Evolutionary conservation across 176 grass and related monocot genomes (phyloP).

Genomic region (Musa beccarii): DNA sequence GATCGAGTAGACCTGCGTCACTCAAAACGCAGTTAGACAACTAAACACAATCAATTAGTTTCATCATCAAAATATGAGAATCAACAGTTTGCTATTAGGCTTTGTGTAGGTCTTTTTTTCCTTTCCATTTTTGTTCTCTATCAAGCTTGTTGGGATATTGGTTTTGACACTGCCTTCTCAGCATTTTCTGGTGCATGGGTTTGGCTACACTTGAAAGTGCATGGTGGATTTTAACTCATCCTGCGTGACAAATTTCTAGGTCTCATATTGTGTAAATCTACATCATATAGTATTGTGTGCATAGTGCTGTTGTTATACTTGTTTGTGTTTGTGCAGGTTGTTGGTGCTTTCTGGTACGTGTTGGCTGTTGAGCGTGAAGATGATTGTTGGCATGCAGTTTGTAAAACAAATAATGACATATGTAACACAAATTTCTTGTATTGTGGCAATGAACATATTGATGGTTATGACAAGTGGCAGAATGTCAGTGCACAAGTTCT

Average conservation of each 20-base stretch:
- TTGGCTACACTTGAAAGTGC: background rate
- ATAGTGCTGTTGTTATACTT: constrained; percentile 3
- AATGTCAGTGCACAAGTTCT: constrained; percentile 14
- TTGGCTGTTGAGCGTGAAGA: constrained; percentile 57
- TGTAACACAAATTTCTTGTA: constrained; percentile 48
- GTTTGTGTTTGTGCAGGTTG: constrained; percentile 46
- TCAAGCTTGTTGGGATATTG: background rate
- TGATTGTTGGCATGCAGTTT: constrained; percentile 58
- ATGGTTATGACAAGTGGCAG: constrained; percentile 35
- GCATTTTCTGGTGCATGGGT: background rate
- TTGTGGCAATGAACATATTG: constrained; percentile 27
- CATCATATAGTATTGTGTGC: background rate
- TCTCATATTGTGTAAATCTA: background rate
- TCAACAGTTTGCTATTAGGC: background rate
- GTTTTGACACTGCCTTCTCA: background rate
- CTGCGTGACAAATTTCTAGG: background rate
- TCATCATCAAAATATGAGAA: too few relatives aligned
- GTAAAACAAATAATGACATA: background rate
- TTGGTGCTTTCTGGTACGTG: constrained; percentile 89
- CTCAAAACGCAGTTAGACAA: too few relatives aligned
- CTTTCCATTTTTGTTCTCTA: background rate
- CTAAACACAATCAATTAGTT: too few relatives aligned
- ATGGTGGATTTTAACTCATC: background rate
- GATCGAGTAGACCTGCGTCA: too few relatives aligned
- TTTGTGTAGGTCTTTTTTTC: background rate